These are phyloP conservation scores for Ophiostoma sp. DNA, from an alignment of 2,329 filamentous ascomycete species.

Conservation along the genomic window DNA sequence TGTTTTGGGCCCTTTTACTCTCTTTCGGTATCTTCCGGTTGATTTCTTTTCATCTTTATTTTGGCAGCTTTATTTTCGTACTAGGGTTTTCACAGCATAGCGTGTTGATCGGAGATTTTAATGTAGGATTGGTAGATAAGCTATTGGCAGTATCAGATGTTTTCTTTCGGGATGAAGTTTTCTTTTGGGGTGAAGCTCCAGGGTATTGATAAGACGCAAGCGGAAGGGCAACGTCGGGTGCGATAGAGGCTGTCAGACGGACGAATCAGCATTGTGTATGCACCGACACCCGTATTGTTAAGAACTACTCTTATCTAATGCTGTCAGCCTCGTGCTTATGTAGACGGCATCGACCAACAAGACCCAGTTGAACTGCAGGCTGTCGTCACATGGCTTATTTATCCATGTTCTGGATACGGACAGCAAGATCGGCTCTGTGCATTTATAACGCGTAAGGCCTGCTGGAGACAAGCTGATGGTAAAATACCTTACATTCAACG, in stretches of 20 bases:
- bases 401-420: neutral
- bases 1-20: no score
- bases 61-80: neutral
- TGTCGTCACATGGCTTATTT: neutral
- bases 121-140: conserved; percentile 9
- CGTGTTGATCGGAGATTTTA: conserved; percentile 1
- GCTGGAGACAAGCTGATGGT: no score
- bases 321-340: neutral
- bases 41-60: neutral
- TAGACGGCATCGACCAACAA: neutral
- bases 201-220: neutral
- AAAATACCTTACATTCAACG: no score
- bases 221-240: conserved; percentile 30
- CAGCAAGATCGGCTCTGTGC: no score
- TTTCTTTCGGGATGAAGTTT: neutral
- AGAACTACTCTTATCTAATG: no score
- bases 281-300: neutral
- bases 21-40: no score
- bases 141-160: neutral
- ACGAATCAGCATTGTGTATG: conserved; percentile 16
- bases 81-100: neutral
- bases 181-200: no score
- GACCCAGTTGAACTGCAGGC: neutral
- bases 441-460: no score
- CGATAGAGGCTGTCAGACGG: conserved; percentile 36